These are phyloP conservation scores for Coemansia sp. DNA, from an alignment of 192 early-diverging fungal genomes.

Conservation along the genomic window DNA sequence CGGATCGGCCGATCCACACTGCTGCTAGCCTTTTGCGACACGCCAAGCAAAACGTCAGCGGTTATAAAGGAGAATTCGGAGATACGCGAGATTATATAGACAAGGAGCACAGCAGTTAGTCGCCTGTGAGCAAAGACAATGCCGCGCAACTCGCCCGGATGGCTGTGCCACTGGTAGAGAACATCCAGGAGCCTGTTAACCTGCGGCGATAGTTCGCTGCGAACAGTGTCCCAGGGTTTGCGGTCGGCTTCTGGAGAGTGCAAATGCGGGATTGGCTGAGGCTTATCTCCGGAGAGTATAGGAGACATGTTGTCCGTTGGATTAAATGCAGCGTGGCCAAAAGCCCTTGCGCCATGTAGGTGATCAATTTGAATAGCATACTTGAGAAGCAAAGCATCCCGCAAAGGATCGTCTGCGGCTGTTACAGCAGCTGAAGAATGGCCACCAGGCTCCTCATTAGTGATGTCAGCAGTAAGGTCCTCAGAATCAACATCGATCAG, in stretches of 20 bases:
- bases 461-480: not conserved
- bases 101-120: constrained; percentile 68
- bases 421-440: not conserved
- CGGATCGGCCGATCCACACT: constrained; percentile 41
- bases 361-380: constrained; percentile 18
- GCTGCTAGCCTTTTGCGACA: constrained; percentile 19
- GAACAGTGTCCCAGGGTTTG: constrained; percentile 29
- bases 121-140: constrained; percentile 86
- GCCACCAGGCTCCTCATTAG: not conserved
- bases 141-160: constrained; percentile 69
- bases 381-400: constrained; percentile 14
- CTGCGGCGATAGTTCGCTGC: constrained; percentile 65
- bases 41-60: constrained; percentile 48
- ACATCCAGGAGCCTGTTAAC: constrained; percentile 67
- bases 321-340: not conserved
- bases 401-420: not conserved
- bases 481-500: constrained; percentile 2
- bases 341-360: constrained; percentile 7
- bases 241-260: constrained; percentile 4
- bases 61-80: constrained; percentile 55
- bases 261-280: not conserved
- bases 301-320: not conserved
- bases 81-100: constrained; percentile 55
- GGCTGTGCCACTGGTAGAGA: constrained; percentile 55
- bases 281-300: not conserved